Conservation (phyloP, 345 rosid genomes). For the Streptanthus diversifolius region DNA sequence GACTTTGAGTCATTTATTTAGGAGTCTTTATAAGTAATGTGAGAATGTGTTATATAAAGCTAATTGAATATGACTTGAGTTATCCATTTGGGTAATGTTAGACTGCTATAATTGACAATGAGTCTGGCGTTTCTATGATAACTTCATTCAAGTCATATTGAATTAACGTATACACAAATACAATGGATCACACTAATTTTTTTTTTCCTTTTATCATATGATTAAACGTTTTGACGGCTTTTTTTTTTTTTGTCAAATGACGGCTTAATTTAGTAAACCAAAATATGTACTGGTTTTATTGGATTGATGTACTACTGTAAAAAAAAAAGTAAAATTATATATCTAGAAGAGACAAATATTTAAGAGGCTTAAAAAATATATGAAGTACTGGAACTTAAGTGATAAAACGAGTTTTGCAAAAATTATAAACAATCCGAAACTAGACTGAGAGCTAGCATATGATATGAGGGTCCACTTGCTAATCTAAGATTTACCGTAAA, state of each 20-base stretch:
- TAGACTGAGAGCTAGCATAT: constrained; percentile 23
- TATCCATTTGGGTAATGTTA: neutral
- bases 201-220: too few relatives aligned
- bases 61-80: neutral
- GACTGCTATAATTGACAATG: neutral
- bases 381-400: neutral
- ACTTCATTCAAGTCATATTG: constrained; percentile 5
- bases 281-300: neutral
- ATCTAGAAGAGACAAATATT: neutral
- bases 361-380: neutral
- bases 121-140: neutral
- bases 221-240: neutral
- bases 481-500: constrained; percentile 24
- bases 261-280: neutral
- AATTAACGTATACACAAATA: neutral
- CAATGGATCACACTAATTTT: too few relatives aligned
- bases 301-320: neutral
- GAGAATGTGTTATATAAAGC: neutral
- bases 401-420: neutral
- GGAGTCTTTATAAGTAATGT: neutral
- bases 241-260: too few relatives aligned
- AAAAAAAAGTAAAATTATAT: neutral
- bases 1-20: neutral
- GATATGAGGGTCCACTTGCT: constrained; percentile 16
- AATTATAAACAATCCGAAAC: neutral